Evolutionary conservation across 2,329 filamentous ascomycete species (phyloP).

Genomic region (Reticulascus tulasneorum): DNA sequence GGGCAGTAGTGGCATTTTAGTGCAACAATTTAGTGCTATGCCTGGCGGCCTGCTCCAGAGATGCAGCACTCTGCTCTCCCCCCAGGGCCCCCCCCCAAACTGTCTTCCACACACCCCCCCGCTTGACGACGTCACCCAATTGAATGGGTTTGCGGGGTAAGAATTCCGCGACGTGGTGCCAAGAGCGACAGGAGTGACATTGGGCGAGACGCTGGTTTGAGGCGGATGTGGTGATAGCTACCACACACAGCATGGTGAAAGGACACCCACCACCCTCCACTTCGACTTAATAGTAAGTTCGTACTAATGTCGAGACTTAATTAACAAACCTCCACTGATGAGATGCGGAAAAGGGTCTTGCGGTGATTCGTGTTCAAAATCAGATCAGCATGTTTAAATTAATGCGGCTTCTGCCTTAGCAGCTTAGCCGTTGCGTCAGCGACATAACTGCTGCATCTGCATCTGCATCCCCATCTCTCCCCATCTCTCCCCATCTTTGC

Average conservation of each 20-base stretch:
- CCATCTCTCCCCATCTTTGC: no score
- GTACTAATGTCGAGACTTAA: background rate
- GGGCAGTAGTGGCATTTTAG: background rate
- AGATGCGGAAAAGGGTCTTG: background rate
- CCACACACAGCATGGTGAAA: no score
- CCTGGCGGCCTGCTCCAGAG: background rate
- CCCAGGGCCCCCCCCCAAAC: background rate
- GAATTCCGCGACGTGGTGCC: constrained; percentile 1
- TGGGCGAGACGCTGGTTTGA: background rate
- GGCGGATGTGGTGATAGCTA: background rate
- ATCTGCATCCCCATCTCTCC: no score
- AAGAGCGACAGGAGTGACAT: constrained; percentile 9
- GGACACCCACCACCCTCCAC: no score
- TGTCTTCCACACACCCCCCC: constrained; percentile 8
- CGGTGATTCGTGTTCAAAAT: no score
- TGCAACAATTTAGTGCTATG: no score
- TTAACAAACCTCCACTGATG: background rate
- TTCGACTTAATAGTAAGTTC: constrained; percentile 1
- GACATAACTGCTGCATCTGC: no score
- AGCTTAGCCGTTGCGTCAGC: no score
- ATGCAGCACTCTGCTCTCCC: background rate
- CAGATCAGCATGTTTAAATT: no score
- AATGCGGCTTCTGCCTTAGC: no score
- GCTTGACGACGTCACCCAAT: constrained; percentile 14
- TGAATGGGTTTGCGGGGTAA: constrained; percentile 14